Base-by-base conservation (phyloP, 257 asterid species). In the Penstemon barbatus region DNA sequence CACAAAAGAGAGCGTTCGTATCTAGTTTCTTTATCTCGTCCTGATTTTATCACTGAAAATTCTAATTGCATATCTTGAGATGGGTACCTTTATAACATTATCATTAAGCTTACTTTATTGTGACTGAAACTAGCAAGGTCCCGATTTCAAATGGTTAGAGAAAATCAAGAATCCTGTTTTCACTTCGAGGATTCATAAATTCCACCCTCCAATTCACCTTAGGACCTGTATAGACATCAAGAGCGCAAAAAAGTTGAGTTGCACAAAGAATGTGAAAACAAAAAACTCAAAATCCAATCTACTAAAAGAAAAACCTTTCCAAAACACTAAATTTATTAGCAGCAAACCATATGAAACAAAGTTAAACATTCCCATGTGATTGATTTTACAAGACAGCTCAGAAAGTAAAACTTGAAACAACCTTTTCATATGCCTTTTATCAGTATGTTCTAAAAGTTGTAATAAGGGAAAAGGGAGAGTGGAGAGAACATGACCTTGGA, bases 201-300 rank as follows among this genome's bases (percentile, higher is more conserved):
- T 57, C 49, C 74, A 66, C 38, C 38, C 51, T 69, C 71, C 78
- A 68, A 70, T 72, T 68, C 71, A 71, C 78, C 76, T 19, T 60
- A 74, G 19, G 65, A 64, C 63, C 75, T 75, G 69, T 61, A 68
- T n/a, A 41, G n/a, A 63, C 56, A 57, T 13, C 62, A 66, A 62
- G 9, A 64, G 44, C 18, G 51, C 52, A 25, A 25, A 43, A 11
- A 58, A 42, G 0, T 12, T 10, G 56, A 60, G 44, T 44, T 6
- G 46, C 6, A 15, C 50, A 7, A 48, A 37, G 51, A 19, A n/a
- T 33, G 36, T 7, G 15, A 8, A 60, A 66, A 18, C 18, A 25
- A 19, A 12, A 1, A 15, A 39, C 33, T 25, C 18, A 66, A 45
- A 25, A 5, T 46, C 55, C 11, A 18, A 51, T 64, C 57, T 39